Conservation (phyloP, 1,139 yeast species). For the Pichia kudriavzevii region DNA sequence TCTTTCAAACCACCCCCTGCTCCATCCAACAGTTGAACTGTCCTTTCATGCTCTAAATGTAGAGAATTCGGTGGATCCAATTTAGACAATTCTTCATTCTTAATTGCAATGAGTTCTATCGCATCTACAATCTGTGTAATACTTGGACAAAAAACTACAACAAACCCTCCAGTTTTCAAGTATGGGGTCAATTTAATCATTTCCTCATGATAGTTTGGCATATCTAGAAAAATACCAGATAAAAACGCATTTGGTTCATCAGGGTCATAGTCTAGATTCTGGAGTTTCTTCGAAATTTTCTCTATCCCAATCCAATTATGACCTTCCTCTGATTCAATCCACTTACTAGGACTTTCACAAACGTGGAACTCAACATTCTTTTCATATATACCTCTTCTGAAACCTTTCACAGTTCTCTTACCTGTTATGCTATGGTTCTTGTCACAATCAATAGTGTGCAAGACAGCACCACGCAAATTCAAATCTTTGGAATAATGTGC, state of each 20-base stretch:
- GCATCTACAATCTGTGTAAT: slow-evolving; percentile 38
- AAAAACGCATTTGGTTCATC: slow-evolving; percentile 27
- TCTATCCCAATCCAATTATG: slow-evolving; percentile 17
- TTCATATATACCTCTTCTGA: slow-evolving; percentile 34
- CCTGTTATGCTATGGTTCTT: slow-evolving; percentile 34
- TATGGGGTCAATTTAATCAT: slow-evolving; percentile 27
- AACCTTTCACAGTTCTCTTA: slow-evolving; percentile 30
- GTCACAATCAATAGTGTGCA: slow-evolving; percentile 37
- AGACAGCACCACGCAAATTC: slow-evolving; percentile 33
- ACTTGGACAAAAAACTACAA: slow-evolving; percentile 39
- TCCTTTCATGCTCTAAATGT: slow-evolving; percentile 24
- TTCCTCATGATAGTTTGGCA: slow-evolving; percentile 34
- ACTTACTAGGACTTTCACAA: slow-evolving; percentile 33
- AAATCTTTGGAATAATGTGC: slow-evolving; percentile 14
- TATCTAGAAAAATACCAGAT: slow-evolving; percentile 37
- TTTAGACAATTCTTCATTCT: slow-evolving; percentile 14
- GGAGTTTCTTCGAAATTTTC: slow-evolving; percentile 1
- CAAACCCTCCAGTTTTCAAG: slow-evolving; percentile 34
- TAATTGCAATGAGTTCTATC: slow-evolving; percentile 23
- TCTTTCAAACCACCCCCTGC: slow-evolving; percentile 41
- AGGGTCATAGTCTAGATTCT: slow-evolving; percentile 5
- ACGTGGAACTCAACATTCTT: slow-evolving; percentile 38
- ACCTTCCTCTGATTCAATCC: slow-evolving; percentile 28
- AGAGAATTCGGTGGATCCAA: slow-evolving; percentile 5
- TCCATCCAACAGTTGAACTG: slow-evolving; percentile 37